phyloP scores from a whole-genome alignment of 352 stramenopile genomes.

The Pythium utonaiense region DNA sequence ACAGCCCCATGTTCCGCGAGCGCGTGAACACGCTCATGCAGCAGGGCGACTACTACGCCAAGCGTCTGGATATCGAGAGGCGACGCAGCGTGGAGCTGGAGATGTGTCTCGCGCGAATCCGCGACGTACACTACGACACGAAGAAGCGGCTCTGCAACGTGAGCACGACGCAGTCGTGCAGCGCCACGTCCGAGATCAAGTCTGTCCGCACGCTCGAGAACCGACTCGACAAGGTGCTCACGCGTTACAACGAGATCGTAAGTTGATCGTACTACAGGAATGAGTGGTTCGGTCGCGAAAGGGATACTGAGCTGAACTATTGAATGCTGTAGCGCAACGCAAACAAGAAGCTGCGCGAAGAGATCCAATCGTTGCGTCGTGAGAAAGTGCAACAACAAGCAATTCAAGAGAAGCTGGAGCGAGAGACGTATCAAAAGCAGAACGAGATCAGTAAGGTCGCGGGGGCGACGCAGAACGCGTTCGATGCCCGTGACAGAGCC shows the following conservation, averaged over 20 bases:
- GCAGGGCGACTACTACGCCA: conserved; percentile 70
- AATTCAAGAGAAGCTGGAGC: conserved; percentile 75
- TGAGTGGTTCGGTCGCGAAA: too few species aligned
- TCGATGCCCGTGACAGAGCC: conserved; percentile 80
- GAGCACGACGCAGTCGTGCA: conserved; percentile 43
- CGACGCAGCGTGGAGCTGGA: conserved; percentile 54
- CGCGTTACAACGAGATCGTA: conserved; percentile 77
- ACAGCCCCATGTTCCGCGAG: conserved; percentile 71
- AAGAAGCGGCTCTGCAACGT: conserved; percentile 48
- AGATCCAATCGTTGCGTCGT: conserved; percentile 73
- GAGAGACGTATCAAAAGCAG: conserved; percentile 83
- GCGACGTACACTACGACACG: conserved; percentile 46
- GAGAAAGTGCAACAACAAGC: conserved; percentile 78
- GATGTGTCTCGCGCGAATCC: conserved; percentile 27
- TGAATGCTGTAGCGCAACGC: conserved; percentile 41
- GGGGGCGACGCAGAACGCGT: conserved; percentile 72
- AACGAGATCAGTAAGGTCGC: conserved; percentile 76
- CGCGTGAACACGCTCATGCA: conserved; percentile 63
- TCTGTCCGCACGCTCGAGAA: conserved; percentile 77
- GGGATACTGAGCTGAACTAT: too few species aligned
- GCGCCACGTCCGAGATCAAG: conserved; percentile 51
- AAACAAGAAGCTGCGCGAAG: conserved; percentile 77
- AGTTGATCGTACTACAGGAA: background rate
- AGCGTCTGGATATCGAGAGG: conserved; percentile 57
- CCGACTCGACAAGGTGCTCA: conserved; percentile 80